Evolutionary conservation across 2,329 filamentous ascomycete species (phyloP).

Genomic region (Fusarium sulawesiense): DNA sequence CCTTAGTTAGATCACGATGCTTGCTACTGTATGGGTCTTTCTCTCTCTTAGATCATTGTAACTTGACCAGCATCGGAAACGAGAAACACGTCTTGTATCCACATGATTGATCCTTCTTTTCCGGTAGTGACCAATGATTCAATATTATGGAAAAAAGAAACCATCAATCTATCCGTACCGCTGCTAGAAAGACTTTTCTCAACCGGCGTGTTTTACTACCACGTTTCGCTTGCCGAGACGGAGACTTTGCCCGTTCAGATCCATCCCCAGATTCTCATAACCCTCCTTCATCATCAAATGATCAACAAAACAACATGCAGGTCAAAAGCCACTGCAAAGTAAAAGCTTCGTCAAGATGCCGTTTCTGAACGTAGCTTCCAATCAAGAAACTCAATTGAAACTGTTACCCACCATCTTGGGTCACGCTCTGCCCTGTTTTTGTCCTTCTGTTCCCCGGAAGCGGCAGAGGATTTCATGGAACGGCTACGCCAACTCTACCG

Average conservation of each 20-base stretch:
- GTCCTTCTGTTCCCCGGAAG: conserved; percentile 24
- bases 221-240: conserved; percentile 17
- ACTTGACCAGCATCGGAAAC: conserved; percentile 22
- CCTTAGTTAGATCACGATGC: conserved; percentile 9
- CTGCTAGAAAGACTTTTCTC: conserved; percentile 20
- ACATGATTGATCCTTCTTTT: conserved; percentile 31
- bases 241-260: not conserved
- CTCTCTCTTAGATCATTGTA: conserved; percentile 8
- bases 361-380: conserved; percentile 11
- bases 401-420: conserved; percentile 22
- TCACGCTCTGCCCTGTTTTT: conserved; percentile 23
- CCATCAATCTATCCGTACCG: not conserved
- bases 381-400: conserved; percentile 2
- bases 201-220: conserved; percentile 14
- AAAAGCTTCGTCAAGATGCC: conserved; percentile 10
- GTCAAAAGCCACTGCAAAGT: conserved; percentile 6
- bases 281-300: conserved; percentile 28
- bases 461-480: conserved; percentile 33
- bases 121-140: conserved; percentile 21
- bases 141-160: conserved; percentile 28
- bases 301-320: conserved; percentile 4
- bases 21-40: conserved; percentile 8
- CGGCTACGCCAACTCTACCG: conserved; percentile 32
- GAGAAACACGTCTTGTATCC: conserved; percentile 24
- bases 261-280: conserved; percentile 25